Evolutionary conservation across 2,329 filamentous ascomycete genomes (phyloP).

Genomic region (Xylaria arbuscula): DNA sequence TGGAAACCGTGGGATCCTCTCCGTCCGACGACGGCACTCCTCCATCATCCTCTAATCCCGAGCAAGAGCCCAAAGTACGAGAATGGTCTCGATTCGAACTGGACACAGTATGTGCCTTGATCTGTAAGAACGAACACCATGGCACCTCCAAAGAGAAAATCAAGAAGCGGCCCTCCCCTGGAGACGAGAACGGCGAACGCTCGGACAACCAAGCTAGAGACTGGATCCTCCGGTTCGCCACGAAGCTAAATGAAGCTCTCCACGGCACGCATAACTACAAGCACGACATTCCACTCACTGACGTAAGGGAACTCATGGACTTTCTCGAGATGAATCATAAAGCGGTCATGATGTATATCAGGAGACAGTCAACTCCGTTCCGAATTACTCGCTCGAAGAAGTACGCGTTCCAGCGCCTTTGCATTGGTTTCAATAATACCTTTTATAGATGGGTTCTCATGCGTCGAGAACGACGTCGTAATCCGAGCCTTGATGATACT

Average conservation of each 20-base stretch:
- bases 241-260: constrained; percentile 46
- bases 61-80: constrained; percentile 8
- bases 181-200: background rate
- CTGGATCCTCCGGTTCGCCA: constrained; percentile 40
- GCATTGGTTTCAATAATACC: constrained; percentile 41
- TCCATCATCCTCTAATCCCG: background rate
- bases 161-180: background rate
- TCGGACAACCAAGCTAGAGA: constrained; percentile 8
- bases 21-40: background rate
- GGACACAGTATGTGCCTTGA: constrained; percentile 47
- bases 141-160: background rate
- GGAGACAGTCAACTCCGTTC: constrained; percentile 38
- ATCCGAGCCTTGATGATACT: no score
- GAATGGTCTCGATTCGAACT: constrained; percentile 45
- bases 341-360: constrained; percentile 44
- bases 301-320: constrained; percentile 43
- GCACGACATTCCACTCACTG: constrained; percentile 14
- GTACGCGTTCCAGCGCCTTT: constrained; percentile 43
- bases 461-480: constrained; percentile 8
- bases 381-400: constrained; percentile 46
- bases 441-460: constrained; percentile 41
- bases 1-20: constrained; percentile 5
- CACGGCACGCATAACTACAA: constrained; percentile 37
- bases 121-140: constrained; percentile 42
- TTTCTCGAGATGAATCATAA: constrained; percentile 44